Evolutionary conservation across 768 basidiomycete genomes (phyloP).

Genomic region (Mrakia gelida): DNA sequence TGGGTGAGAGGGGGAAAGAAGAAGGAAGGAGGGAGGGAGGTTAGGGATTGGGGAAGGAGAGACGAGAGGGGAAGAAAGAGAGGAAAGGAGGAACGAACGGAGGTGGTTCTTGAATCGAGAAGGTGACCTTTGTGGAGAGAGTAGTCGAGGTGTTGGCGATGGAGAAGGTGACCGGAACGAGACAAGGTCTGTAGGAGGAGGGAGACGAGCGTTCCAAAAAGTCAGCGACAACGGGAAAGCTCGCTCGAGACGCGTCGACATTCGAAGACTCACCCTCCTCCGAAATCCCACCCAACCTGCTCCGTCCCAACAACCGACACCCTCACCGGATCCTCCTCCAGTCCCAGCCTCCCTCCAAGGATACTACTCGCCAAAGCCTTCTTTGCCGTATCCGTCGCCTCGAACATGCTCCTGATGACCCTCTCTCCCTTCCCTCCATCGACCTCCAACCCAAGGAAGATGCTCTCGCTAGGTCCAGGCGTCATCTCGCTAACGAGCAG

Average conservation of each 20-base stretch:
- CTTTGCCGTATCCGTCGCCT: slow-evolving; percentile 76
- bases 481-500: slow-evolving; percentile 56
- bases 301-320: slow-evolving; percentile 49
- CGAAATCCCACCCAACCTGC: slow-evolving; percentile 60
- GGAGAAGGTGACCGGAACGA: neutral
- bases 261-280: slow-evolving; percentile 57
- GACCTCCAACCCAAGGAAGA: slow-evolving; percentile 60
- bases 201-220: too few species aligned
- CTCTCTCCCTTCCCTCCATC: slow-evolving; percentile 50
- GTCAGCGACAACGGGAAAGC: neutral
- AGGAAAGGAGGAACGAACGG: neutral
- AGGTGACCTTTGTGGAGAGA: neutral
- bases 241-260: neutral
- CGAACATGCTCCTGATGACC: slow-evolving; percentile 75
- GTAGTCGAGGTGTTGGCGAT: slow-evolving; percentile 14
- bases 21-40: neutral
- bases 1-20: neutral
- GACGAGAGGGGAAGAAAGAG: too few species aligned
- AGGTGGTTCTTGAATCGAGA: slow-evolving; percentile 1
- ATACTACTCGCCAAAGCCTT: slow-evolving; percentile 63
- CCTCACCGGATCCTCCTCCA: slow-evolving; percentile 69
- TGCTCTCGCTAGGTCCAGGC: slow-evolving; percentile 66
- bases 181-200: neutral
- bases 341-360: slow-evolving; percentile 67
- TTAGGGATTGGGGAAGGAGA: too few species aligned